A percentile compares a stretch with the other conserved stretches of the same genome.
Evolutionary conservation across 2,329 filamentous ascomycete genomes (phyloP).

Genomic region (Talaromyces amestolkiae): DNA sequence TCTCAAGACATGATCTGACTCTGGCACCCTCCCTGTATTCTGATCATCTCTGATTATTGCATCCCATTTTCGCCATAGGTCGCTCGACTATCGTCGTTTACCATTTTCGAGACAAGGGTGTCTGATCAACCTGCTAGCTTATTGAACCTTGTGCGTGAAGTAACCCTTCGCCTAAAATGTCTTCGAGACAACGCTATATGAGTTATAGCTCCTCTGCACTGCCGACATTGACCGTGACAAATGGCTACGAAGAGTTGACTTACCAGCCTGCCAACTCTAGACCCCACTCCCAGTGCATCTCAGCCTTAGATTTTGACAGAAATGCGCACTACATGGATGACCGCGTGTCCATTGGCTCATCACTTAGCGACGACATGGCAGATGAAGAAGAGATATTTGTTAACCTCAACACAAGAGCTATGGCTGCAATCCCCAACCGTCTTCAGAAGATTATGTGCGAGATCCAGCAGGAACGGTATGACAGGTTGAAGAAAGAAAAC

Average conservation of each 20-base stretch:
- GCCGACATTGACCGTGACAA: neutral
- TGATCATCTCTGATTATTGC: neutral
- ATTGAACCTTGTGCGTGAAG: neutral
- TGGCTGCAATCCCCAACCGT: conserved; percentile 26
- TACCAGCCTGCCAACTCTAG: neutral
- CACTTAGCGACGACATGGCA: conserved; percentile 17
- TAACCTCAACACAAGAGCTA: conserved; percentile 28
- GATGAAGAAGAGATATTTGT: conserved; percentile 32
- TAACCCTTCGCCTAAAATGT: neutral
- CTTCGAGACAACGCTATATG: conserved; percentile 3
- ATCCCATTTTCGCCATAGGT: neutral
- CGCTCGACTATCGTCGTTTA: neutral
- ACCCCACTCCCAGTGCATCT: conserved; percentile 3
- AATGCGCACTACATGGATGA: conserved; percentile 11
- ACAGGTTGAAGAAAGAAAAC: conserved; percentile 21
- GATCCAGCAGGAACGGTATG: conserved; percentile 27
- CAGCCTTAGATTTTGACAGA: neutral
- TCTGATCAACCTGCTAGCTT: neutral
- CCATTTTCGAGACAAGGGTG: neutral
- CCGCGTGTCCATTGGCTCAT: conserved; percentile 2
- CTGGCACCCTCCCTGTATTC: neutral
- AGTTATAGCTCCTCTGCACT: conserved; percentile 13
- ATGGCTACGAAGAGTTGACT: neutral
- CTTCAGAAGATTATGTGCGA: conserved; percentile 30
- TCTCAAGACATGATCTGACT: neutral